These are phyloP conservation scores for Solanum chacoense DNA, from an alignment of 305 asterid genomes.

Conservation along the genomic window DNA sequence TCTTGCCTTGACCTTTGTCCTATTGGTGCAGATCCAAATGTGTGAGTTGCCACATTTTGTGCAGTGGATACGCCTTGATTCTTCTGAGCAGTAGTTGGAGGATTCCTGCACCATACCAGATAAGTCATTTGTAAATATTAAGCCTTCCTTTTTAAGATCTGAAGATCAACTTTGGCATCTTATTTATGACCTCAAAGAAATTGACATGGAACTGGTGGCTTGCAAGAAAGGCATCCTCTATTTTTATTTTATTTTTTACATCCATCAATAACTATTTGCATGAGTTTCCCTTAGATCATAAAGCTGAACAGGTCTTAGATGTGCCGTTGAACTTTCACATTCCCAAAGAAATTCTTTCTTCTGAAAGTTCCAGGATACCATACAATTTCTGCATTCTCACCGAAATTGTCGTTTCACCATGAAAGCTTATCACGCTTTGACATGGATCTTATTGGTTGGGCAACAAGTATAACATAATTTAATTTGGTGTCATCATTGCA, in stretches of 20 bases:
- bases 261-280: background rate
- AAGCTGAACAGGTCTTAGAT: background rate
- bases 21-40: slow-evolving; percentile 89
- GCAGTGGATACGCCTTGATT: slow-evolving; percentile 94
- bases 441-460: background rate
- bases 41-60: slow-evolving; percentile 94
- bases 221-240: background rate
- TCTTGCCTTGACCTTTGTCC: slow-evolving; percentile 92
- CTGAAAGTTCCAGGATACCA: background rate
- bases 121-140: background rate
- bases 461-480: background rate
- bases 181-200: background rate
- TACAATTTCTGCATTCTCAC: background rate
- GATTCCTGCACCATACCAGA: slow-evolving; percentile 36
- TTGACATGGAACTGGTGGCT: background rate
- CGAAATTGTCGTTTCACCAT: background rate
- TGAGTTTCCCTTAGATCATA: background rate
- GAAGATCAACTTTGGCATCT: background rate
- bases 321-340: background rate
- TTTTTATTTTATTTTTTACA: background rate
- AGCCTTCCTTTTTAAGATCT: background rate
- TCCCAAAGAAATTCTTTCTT: background rate
- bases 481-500: background rate
- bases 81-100: slow-evolving; percentile 75
- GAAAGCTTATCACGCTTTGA: background rate